A percentile compares a stretch with the other conserved stretches of the same genome.
Evolutionary conservation across 352 stramenopile species (phyloP).

Genomic region (Poterioochromonas sp.): DNA sequence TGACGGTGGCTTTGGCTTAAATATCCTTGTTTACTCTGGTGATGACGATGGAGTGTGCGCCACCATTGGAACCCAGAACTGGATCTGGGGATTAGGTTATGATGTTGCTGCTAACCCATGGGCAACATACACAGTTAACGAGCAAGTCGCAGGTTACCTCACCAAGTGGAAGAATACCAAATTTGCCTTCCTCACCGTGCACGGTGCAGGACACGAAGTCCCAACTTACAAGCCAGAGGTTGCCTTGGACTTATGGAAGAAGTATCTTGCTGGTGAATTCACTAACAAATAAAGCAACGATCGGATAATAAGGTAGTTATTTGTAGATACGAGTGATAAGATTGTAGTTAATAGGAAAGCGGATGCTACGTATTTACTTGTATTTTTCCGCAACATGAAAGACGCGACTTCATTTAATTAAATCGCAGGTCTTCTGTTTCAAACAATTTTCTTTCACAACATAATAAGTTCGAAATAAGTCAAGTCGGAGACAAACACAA

Average conservation of each 20-base stretch:
- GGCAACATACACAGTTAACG: constrained; percentile 2
- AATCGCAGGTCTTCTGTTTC: no score
- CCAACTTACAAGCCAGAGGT: not conserved
- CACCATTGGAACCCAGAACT: constrained; percentile 19
- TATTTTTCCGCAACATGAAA: no score
- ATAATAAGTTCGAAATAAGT: no score
- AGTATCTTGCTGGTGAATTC: not conserved
- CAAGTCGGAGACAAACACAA: no score
- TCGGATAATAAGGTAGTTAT: no score
- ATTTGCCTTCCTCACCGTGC: constrained; percentile 14
- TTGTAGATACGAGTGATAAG: no score
- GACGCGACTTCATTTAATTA: no score
- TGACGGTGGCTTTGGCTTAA: constrained; percentile 8
- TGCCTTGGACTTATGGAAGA: not conserved
- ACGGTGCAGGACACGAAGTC: constrained; percentile 26
- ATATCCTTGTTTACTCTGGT: constrained; percentile 28
- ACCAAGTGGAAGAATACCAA: constrained; percentile 33
- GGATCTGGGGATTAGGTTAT: constrained; percentile 28
- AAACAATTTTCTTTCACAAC: no score
- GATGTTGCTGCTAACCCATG: not conserved
- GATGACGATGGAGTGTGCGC: constrained; percentile 22
- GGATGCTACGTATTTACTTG: no score
- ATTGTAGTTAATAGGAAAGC: no score
- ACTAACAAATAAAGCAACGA: constrained; percentile 29
- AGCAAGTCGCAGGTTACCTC: constrained; percentile 22